A percentile compares a stretch with the other conserved stretches of the same genome.
Conservation (phyloP, 2,329 filamentous ascomycete species). For the Helotiales sp. region DNA sequence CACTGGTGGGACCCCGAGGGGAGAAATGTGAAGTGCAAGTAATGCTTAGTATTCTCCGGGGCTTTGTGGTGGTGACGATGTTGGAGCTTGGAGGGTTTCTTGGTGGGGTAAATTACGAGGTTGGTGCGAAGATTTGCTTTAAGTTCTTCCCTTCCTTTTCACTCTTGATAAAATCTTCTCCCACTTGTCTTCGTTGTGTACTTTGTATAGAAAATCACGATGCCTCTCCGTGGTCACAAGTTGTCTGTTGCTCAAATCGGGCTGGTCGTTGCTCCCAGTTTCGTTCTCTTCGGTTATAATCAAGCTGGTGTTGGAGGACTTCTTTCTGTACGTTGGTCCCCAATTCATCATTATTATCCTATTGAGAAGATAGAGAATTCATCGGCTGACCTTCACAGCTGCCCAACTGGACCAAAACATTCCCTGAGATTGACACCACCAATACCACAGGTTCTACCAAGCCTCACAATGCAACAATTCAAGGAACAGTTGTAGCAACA, state of each 20-base stretch:
- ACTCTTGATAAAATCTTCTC: background rate
- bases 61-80: background rate
- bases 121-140: constrained; percentile 7
- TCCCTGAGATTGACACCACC: constrained; percentile 48
- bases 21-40: background rate
- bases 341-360: background rate
- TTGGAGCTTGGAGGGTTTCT: background rate
- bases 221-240: constrained; percentile 26
- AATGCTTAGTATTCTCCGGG: background rate
- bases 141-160: background rate
- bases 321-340: constrained; percentile 31
- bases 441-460: constrained; percentile 42
- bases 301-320: constrained; percentile 48
- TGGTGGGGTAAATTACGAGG: background rate
- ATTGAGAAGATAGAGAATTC: background rate
- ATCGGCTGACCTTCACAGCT: constrained; percentile 11
- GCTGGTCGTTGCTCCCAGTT: constrained; percentile 50
- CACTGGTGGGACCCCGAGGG: background rate
- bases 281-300: constrained; percentile 50
- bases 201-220: background rate
- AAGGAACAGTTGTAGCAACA: constrained; percentile 42
- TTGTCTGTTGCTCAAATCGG: constrained; percentile 44
- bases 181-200: background rate
- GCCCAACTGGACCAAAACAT: constrained; percentile 42
- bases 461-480: constrained; percentile 44